Percentiles rank a stretch among this genome's conserved stretches.
Conservation (phyloP, 495 filamentous ascomycete genomes). For the Copromyces sp. region DNA sequence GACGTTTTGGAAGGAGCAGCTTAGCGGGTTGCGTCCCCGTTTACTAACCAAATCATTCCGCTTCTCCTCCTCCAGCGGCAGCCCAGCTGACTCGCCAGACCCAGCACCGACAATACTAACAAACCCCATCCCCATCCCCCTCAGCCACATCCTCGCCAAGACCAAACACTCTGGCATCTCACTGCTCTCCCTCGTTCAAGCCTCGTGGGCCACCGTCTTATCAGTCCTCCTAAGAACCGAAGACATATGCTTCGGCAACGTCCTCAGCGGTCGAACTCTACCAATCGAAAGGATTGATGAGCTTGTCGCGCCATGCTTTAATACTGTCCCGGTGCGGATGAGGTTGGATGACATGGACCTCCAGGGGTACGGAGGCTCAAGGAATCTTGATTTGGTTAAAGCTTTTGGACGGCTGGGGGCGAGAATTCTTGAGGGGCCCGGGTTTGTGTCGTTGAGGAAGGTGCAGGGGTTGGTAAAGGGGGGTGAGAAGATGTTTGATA, state of each 20-base stretch:
- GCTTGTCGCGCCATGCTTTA: slow-evolving; percentile 79
- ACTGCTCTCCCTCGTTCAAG: slow-evolving; percentile 54
- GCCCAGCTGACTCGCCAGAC: neutral
- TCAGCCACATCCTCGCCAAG: slow-evolving; percentile 35
- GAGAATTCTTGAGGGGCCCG: neutral
- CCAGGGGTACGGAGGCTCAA: slow-evolving; percentile 3
- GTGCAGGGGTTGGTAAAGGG: neutral
- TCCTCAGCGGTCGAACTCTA: slow-evolving; percentile 62
- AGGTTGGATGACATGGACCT: slow-evolving; percentile 24
- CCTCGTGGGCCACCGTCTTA: slow-evolving; percentile 56
- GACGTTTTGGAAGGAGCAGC: slow-evolving; percentile 49
- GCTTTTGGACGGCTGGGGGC: slow-evolving; percentile 32
- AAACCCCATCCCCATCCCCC: slow-evolving; percentile 8
- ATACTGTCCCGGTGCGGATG: slow-evolving; percentile 70
- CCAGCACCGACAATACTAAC: neutral
- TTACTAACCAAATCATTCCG: slow-evolving; percentile 18
- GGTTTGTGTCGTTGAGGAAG: neutral
- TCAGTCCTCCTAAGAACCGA: slow-evolving; percentile 35
- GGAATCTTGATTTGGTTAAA: slow-evolving; percentile 43
- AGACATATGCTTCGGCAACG: slow-evolving; percentile 76
- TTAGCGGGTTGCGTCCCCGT: slow-evolving; percentile 40
- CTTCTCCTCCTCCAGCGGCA: neutral
- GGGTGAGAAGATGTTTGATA: slow-evolving; percentile 50
- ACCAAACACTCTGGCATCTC: slow-evolving; percentile 47
- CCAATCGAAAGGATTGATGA: slow-evolving; percentile 53